Percentiles rank a stretch among this genome's conserved stretches.
phyloP scores from a whole-genome alignment of 176 grass and related monocot genomes.

The Oryza australiensis region DNA sequence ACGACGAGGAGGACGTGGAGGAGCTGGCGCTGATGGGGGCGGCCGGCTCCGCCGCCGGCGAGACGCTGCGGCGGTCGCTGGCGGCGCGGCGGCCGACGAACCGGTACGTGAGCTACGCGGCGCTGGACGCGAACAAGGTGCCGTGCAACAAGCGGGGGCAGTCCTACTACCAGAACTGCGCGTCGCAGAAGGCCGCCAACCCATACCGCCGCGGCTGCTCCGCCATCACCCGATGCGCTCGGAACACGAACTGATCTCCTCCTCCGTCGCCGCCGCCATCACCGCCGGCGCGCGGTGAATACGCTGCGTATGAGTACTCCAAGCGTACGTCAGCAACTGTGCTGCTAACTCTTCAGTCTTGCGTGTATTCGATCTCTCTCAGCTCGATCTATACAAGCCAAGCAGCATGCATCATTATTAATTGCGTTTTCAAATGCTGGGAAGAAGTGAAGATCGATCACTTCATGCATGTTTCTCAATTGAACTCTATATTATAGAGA shows the following conservation, averaged over 20 bases:
- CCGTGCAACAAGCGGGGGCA: slow-evolving; percentile 62
- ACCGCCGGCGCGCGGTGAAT: too few relatives aligned
- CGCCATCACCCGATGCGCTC: slow-evolving; percentile 68
- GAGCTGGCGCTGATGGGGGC: slow-evolving; percentile 26
- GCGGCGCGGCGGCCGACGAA: slow-evolving; percentile 22
- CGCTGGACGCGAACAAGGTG: slow-evolving; percentile 53
- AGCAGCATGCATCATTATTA: background rate
- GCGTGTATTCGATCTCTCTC: background rate
- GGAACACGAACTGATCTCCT: slow-evolving; percentile 36
- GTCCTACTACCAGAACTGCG: slow-evolving; percentile 84
- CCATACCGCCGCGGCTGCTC: slow-evolving; percentile 78
- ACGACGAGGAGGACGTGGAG: slow-evolving; percentile 20
- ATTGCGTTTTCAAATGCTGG: too few relatives aligned
- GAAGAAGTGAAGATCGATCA: too few relatives aligned
- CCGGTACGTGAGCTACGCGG: slow-evolving; percentile 69
- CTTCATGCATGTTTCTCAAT: too few relatives aligned
- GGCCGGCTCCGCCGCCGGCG: background rate
- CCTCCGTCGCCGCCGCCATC: background rate
- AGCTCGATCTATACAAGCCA: background rate
- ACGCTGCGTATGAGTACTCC: too few relatives aligned
- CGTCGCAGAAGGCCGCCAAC: slow-evolving; percentile 32
- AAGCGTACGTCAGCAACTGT: background rate
- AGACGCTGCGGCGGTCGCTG: slow-evolving; percentile 24
- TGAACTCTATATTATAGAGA: too few relatives aligned
- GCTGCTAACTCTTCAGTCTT: background rate